Conservation (phyloP, 108 stramenopile species). For the Discostella stelligeroides region DNA sequence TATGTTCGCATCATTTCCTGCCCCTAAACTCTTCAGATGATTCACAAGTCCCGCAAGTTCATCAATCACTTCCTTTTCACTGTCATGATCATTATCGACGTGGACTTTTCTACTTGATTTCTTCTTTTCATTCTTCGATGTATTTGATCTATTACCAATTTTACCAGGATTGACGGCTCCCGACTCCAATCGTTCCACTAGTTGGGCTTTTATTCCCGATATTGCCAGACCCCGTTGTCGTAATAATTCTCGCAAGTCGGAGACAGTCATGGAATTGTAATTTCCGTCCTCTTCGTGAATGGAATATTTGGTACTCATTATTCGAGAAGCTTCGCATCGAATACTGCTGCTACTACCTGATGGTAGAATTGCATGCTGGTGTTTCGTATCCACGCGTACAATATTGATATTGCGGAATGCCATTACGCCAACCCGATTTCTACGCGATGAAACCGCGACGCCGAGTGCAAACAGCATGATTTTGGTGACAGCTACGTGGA, state of each 20-base stretch:
- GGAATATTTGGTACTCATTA: conserved; percentile 18
- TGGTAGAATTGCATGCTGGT: not conserved
- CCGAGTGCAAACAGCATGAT: not conserved
- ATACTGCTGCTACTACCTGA: too few relatives aligned
- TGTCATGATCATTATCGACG: not conserved
- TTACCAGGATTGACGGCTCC: conserved; percentile 1
- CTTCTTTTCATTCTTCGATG: not conserved
- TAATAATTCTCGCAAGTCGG: conserved; percentile 44
- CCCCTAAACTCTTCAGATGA: conserved; percentile 4
- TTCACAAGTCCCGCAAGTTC: conserved; percentile 2
- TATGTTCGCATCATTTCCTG: not conserved
- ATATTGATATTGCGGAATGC: conserved; percentile 9
- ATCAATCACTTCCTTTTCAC: not conserved
- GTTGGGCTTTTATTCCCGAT: conserved; percentile 48
- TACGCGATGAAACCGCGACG: not conserved
- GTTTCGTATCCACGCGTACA: not conserved
- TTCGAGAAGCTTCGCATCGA: not conserved
- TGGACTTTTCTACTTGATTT: not conserved
- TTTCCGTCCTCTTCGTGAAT: not conserved
- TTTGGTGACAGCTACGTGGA: not conserved
- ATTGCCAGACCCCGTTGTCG: conserved; percentile 38
- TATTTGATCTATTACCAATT: not conserved
- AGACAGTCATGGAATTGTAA: conserved; percentile 39
- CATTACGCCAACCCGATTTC: not conserved
- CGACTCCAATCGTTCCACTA: conserved; percentile 33